Base-by-base conservation (phyloP, 148 eudicot genomes). In the Mesembryanthemum crystallinum region DNA sequence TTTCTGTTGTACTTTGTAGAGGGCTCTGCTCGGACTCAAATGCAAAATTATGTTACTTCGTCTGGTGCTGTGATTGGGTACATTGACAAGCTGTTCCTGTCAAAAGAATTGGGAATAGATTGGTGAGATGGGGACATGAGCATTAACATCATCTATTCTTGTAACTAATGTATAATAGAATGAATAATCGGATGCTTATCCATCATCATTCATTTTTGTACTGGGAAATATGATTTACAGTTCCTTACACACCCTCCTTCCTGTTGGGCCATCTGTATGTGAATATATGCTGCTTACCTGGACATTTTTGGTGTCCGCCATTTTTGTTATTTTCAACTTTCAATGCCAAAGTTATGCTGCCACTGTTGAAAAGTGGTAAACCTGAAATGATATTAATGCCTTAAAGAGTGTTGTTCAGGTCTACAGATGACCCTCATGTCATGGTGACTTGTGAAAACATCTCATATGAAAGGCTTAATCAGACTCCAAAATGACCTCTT, bases 71-170 rank as follows among this genome's bases (percentile, higher is more conserved):
- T 95, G 72, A 86, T 92, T 62, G 64, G 64, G 75, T 88, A 88
- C 77, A 69, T 95, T 23, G 91, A 95, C 78, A 70, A 86, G 60
- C 90, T 95, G 75, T 95, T 83, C 85, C 74, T 76, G 67, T 76
- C 90, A 1, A 89, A 84, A 79, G 88, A 80, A 37, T 73, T 95
- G 73, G 98, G 98, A 20, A 75, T 88, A 60, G 96, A 95, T 75
- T 95, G 98, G 98, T 95, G 78, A 82, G 58, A 45, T 35, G 28
- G 35, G 28, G n/a, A 15, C 13, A n/a, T 18, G 18, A 25, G 17
- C 27, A 28, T 14, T 47, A 8, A 27, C 72, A 7, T 47, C 49
- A 24, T 27, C 29, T 15, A 68, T 24, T 24, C 14, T 43, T 51
- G 57, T 51, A 3, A 57, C 23, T 57, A 21, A 3, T 54, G 58